phyloP scores from a whole-genome alignment of 495 filamentous ascomycete genomes.

The Penicillium odoratum region DNA sequence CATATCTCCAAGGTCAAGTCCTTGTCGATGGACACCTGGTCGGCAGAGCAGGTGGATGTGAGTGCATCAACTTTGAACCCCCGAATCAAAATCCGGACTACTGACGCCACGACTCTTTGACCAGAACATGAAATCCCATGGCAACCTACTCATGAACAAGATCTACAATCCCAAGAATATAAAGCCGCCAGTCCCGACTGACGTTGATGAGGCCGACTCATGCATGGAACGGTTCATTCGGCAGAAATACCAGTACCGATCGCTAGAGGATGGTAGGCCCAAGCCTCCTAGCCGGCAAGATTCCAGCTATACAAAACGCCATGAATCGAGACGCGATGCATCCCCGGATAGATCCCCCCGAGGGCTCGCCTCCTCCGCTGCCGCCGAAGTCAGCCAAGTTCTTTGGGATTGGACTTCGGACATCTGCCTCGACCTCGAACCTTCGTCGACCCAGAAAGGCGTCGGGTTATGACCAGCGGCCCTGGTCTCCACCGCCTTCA shows the following conservation, averaged over 20 bases:
- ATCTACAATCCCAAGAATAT: conserved; percentile 82
- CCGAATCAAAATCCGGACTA: background rate
- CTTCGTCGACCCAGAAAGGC: conserved; percentile 39
- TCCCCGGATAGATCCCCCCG: conserved; percentile 12
- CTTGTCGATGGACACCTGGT: conserved; percentile 96
- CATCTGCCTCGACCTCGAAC: conserved; percentile 69
- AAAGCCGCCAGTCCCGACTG: conserved; percentile 78
- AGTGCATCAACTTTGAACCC: conserved; percentile 16
- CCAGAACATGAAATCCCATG: conserved; percentile 89
- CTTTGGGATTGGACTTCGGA: conserved; percentile 71
- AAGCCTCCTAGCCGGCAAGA: conserved; percentile 47
- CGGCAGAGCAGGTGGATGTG: conserved; percentile 93
- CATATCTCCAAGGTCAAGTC: conserved; percentile 99
- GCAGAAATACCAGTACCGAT: conserved; percentile 80
- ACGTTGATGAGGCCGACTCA: conserved; percentile 86
- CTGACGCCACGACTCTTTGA: conserved; percentile 1
- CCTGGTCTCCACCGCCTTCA: conserved; percentile 39
- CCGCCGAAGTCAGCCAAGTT: conserved; percentile 79
- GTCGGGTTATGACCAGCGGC: conserved; percentile 25
- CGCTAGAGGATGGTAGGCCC: conserved; percentile 54
- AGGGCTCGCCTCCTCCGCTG: conserved; percentile 69
- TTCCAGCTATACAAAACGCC: conserved; percentile 31
- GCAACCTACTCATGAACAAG: conserved; percentile 82
- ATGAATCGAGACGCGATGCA: conserved; percentile 6
- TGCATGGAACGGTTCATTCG: conserved; percentile 93